Evolutionary conservation across 2,329 filamentous ascomycete species (phyloP).

Genomic region (Paecilomyces dactylethromorphus): DNA sequence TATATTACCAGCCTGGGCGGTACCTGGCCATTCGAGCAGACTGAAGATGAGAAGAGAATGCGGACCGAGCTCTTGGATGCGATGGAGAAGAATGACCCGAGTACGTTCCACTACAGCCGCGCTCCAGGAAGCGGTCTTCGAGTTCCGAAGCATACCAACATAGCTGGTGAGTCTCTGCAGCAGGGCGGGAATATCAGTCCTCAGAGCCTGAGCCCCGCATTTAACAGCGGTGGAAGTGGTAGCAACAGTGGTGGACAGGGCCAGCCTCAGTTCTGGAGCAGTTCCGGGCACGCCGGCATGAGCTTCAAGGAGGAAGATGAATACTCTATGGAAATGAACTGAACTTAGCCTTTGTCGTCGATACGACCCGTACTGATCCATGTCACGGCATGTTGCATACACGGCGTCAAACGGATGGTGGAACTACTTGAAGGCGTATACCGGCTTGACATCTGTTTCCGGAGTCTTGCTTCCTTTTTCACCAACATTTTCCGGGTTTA

Average conservation of each 20-base stretch:
- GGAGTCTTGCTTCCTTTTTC: conserved; percentile 19
- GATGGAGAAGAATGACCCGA: conserved; percentile 69
- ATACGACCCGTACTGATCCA: background rate
- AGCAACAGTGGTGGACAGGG: conserved; percentile 39
- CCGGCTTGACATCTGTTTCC: conserved; percentile 18
- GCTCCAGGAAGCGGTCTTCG: conserved; percentile 76
- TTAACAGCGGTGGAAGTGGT: conserved; percentile 65
- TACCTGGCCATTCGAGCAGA: conserved; percentile 71
- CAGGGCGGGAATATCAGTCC: conserved; percentile 45
- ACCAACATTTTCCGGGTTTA: conserved; percentile 26
- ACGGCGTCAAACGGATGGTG: conserved; percentile 19
- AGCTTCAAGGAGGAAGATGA: conserved; percentile 94
- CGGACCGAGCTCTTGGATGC: conserved; percentile 85
- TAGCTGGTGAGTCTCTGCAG: conserved; percentile 70
- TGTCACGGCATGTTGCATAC: conserved; percentile 22
- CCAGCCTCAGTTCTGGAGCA: conserved; percentile 50
- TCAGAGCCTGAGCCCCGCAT: conserved; percentile 61
- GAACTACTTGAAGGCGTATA: conserved; percentile 39
- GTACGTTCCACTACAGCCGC: conserved; percentile 77
- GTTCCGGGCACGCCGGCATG: conserved; percentile 49
- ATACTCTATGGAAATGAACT: conserved; percentile 68
- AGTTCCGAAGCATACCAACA: conserved; percentile 88
- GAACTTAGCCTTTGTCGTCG: conserved; percentile 6
- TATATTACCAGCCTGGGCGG: conserved; percentile 66
- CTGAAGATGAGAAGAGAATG: conserved; percentile 93